phyloP scores from a whole-genome alignment of 352 stramenopile genomes.

The Phytophthora kernoviae region DNA sequence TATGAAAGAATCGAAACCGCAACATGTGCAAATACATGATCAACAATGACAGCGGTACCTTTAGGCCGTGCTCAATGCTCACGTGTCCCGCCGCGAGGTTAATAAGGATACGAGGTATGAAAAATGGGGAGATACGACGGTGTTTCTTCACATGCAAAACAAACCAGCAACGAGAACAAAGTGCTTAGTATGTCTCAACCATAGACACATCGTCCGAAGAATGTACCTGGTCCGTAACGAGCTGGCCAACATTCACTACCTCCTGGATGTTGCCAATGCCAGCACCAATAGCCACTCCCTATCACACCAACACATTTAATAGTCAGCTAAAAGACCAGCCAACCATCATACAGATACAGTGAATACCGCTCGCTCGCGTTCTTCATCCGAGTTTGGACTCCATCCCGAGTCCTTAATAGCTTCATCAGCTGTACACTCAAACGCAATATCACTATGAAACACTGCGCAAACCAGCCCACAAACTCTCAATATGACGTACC shows the following conservation, averaged over 20 bases:
- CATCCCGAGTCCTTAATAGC: constrained; percentile 81
- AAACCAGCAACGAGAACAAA: constrained; percentile 4
- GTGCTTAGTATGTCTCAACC: not conserved
- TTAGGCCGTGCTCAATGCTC: constrained; percentile 90
- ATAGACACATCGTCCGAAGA: not conserved
- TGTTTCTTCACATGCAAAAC: constrained; percentile 60
- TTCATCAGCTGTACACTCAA: constrained; percentile 59
- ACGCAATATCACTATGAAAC: not conserved
- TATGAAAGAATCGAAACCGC: not conserved
- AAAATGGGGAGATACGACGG: constrained; percentile 92
- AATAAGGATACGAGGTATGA: constrained; percentile 93
- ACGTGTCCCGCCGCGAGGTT: constrained; percentile 94
- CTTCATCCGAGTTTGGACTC: constrained; percentile 61
- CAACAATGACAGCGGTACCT: constrained; percentile 42
- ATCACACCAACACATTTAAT: constrained; percentile 3
- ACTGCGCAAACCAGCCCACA: not conserved
- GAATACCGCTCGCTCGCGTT: constrained; percentile 65
- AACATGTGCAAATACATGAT: not conserved
- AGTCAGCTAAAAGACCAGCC: not conserved
- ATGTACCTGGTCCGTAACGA: constrained; percentile 67
- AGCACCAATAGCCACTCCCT: constrained; percentile 86
- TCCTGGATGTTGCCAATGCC: constrained; percentile 90
- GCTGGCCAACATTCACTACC: constrained; percentile 74
- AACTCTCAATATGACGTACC: constrained; percentile 33
- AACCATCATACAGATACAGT: not conserved